These are phyloP conservation scores for Termitomyces titanicus DNA, from an alignment of 768 basidiomycete genomes.

Conservation along the genomic window DNA sequence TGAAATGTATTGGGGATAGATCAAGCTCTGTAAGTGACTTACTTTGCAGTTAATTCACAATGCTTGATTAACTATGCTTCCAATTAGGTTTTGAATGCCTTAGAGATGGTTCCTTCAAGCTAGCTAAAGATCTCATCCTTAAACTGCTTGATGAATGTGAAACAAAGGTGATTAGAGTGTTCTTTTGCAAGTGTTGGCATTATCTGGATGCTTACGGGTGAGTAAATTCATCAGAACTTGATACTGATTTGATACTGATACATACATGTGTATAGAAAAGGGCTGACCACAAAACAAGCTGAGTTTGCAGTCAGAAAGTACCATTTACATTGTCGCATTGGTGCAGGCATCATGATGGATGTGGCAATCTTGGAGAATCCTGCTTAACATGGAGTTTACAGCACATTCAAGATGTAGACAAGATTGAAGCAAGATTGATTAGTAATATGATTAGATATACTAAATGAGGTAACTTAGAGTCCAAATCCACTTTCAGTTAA, in stretches of 20 bases:
- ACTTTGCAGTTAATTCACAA: background rate
- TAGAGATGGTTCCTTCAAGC: constrained; percentile 12
- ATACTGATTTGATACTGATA: no score
- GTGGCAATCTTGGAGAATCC: no score
- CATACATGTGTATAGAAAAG: background rate
- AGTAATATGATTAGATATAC: no score
- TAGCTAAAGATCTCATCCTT: constrained; percentile 12
- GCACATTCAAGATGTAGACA: no score
- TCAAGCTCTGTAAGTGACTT: background rate
- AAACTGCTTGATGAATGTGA: constrained; percentile 10
- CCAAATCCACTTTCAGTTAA: no score
- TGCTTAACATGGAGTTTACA: no score
- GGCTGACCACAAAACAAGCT: constrained; percentile 3
- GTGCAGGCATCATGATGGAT: background rate
- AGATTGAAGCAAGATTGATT: no score
- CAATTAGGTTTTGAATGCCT: constrained; percentile 10
- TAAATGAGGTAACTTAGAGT: no score
- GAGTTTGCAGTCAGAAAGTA: constrained; percentile 6
- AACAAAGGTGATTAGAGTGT: constrained; percentile 10
- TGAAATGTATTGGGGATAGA: background rate
- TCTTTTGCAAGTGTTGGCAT: constrained; percentile 14
- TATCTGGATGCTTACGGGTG: constrained; percentile 18
- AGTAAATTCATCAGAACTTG: background rate
- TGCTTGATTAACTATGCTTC: background rate
- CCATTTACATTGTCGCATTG: background rate